Percentiles rank a stretch among this genome's conserved stretches.
Conservation (phyloP, 2,329 filamentous ascomycete genomes). For the Alternaria postmessia region DNA sequence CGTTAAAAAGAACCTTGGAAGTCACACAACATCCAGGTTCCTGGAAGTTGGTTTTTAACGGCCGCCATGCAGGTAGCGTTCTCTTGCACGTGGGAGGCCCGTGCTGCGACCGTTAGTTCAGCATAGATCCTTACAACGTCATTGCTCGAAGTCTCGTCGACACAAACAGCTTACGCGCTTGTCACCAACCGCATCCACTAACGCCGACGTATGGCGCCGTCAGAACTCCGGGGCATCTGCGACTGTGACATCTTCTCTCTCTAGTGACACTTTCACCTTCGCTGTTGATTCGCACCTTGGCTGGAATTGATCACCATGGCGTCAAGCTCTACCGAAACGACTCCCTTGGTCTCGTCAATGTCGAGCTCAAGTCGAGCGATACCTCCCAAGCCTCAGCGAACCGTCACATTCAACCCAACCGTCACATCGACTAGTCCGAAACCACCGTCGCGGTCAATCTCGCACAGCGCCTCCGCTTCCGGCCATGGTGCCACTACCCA, state of each 20-base stretch:
- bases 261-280: not conserved
- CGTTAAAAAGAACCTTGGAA: not conserved
- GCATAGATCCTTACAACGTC: slow-evolving; percentile 22
- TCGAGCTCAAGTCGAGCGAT: slow-evolving; percentile 34
- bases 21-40: slow-evolving; percentile 1
- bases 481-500: slow-evolving; percentile 47
- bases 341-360: slow-evolving; percentile 49
- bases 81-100: slow-evolving; percentile 17
- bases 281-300: not conserved
- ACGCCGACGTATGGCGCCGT: slow-evolving; percentile 25
- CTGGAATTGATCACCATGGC: slow-evolving; percentile 35
- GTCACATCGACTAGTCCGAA: slow-evolving; percentile 57
- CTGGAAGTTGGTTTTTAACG: slow-evolving; percentile 15
- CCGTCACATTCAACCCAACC: slow-evolving; percentile 78
- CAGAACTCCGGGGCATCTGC: slow-evolving; percentile 8
- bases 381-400: slow-evolving; percentile 60
- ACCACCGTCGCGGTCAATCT: slow-evolving; percentile 45
- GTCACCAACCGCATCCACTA: slow-evolving; percentile 18
- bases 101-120: slow-evolving; percentile 14
- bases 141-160: slow-evolving; percentile 25
- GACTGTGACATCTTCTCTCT: slow-evolving; percentile 9
- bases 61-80: slow-evolving; percentile 12
- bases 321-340: slow-evolving; percentile 48
- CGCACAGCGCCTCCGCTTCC: slow-evolving; percentile 39
- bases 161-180: slow-evolving; percentile 16